phyloP scores from a whole-genome alignment of 805 yeast genomes.

The Yarrowia sp. region DNA sequence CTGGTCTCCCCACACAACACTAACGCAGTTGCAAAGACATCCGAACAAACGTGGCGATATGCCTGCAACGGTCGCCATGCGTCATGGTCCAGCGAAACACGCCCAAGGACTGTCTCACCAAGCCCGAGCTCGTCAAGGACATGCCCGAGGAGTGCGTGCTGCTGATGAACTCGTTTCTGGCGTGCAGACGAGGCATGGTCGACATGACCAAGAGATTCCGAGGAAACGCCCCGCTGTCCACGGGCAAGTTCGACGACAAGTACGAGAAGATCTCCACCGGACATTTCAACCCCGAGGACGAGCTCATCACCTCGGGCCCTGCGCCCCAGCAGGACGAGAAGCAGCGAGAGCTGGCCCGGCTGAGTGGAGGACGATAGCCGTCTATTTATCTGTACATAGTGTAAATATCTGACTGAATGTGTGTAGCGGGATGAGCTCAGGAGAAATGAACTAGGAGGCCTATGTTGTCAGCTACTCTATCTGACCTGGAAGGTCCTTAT shows the following conservation, averaged over 20 bases:
- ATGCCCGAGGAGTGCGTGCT: slow-evolving; percentile 87
- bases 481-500: too few relatives aligned
- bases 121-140: slow-evolving; percentile 71
- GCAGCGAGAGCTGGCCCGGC: slow-evolving; percentile 9
- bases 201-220: slow-evolving; percentile 86
- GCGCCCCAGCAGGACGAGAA: slow-evolving; percentile 11
- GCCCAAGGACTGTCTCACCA: slow-evolving; percentile 81
- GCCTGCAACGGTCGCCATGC: slow-evolving; percentile 95
- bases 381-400: slow-evolving; percentile 26
- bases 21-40: slow-evolving; percentile 81
- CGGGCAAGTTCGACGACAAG: slow-evolving; percentile 89
- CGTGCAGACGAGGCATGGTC: slow-evolving; percentile 83
- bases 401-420: not conserved
- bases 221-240: slow-evolving; percentile 90
- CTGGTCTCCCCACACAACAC: not conserved
- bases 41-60: slow-evolving; percentile 89
- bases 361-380: slow-evolving; percentile 12
- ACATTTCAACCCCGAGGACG: slow-evolving; percentile 76
- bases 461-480: too few relatives aligned
- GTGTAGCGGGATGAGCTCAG: too few relatives aligned
- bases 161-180: slow-evolving; percentile 79
- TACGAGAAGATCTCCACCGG: slow-evolving; percentile 77
- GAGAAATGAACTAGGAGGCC: too few relatives aligned
- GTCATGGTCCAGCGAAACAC: slow-evolving; percentile 85
- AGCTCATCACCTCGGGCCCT: slow-evolving; percentile 40